These are phyloP conservation scores for Jacaranda mimosifolia DNA, from an alignment of 257 asterid genomes.

Conservation along the genomic window DNA sequence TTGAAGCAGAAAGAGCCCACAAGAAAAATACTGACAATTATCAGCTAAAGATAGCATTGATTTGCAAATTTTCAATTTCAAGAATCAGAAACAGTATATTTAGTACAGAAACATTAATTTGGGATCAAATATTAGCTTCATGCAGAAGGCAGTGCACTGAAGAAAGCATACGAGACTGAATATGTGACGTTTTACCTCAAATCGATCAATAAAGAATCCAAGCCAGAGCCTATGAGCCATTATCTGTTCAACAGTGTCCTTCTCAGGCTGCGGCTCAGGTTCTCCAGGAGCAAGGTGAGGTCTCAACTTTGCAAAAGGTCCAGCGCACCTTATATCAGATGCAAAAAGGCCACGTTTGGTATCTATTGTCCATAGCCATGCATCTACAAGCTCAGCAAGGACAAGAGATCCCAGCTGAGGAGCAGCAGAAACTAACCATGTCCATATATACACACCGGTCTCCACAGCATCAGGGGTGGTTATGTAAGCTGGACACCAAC, in stretches of 20 bases:
- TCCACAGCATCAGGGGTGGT: constrained; percentile 94
- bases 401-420: constrained; percentile 95
- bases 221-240: constrained; percentile 98
- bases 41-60: constrained; percentile 11
- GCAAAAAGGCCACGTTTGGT: constrained; percentile 98
- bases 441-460: constrained; percentile 96
- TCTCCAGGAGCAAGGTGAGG: constrained; percentile 98
- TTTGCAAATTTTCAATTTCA: constrained; percentile 36
- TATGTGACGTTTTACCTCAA: constrained; percentile 72
- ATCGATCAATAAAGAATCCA: constrained; percentile 93
- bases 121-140: constrained; percentile 28
- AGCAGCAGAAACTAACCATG: constrained; percentile 99
- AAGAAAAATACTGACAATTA: constrained; percentile 1
- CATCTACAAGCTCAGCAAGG: constrained; percentile 99
- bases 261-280: constrained; percentile 82
- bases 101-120: constrained; percentile 7
- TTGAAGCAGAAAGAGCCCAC: constrained; percentile 18
- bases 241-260: constrained; percentile 92
- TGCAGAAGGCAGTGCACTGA: constrained; percentile 27
- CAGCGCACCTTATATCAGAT: constrained; percentile 75
- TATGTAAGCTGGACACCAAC: constrained; percentile 99
- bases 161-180: constrained; percentile 30
- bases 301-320: constrained; percentile 96
- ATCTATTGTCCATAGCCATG: constrained; percentile 99
- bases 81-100: constrained; percentile 18